Evolutionary conservation across 1,139 yeast genomes (phyloP).

Genomic region (Candida sojae): DNA sequence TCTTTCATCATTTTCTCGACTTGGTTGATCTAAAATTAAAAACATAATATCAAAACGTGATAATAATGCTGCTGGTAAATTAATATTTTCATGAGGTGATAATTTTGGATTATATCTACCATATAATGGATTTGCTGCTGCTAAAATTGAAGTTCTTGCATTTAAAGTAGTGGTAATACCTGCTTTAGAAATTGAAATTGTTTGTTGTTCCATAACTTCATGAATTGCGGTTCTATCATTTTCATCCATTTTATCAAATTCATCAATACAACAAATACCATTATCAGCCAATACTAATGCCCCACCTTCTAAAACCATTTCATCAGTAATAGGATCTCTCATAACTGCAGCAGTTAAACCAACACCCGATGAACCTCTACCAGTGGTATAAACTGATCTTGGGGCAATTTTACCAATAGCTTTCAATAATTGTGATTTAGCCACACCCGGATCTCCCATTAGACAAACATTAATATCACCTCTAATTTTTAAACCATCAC

Average conservation of each 20-base stretch:
- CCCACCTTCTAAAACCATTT: slow-evolving; percentile 98
- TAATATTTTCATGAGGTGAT: slow-evolving; percentile 93
- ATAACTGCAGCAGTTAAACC: slow-evolving; percentile 99
- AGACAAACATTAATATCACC: slow-evolving; percentile 96
- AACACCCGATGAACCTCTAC: slow-evolving; percentile 98
- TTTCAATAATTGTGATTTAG: slow-evolving; percentile 93
- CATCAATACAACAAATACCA: slow-evolving; percentile 98
- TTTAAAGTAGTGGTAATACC: slow-evolving; percentile 96
- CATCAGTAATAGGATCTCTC: slow-evolving; percentile 98
- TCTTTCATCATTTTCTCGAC: slow-evolving; percentile 76
- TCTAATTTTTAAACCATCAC: slow-evolving; percentile 96
- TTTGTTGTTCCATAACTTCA: slow-evolving; percentile 99
- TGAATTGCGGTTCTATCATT: slow-evolving; percentile 96
- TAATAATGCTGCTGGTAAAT: slow-evolving; percentile 92
- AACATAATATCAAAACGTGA: slow-evolving; percentile 94
- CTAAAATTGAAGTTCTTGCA: slow-evolving; percentile 92
- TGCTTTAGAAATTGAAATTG: slow-evolving; percentile 95
- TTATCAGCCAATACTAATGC: slow-evolving; percentile 96
- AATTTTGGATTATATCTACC: slow-evolving; percentile 91
- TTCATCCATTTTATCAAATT: slow-evolving; percentile 99
- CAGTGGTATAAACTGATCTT: slow-evolving; percentile 96
- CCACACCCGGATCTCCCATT: slow-evolving; percentile 99
- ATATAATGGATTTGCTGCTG: slow-evolving; percentile 97
- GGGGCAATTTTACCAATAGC: slow-evolving; percentile 94
- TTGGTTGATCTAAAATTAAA: slow-evolving; percentile 83